These are phyloP conservation scores for Pseudocercospora fijiensis DNA, from an alignment of 2,329 filamentous ascomycete genomes.

Conservation along the genomic window DNA sequence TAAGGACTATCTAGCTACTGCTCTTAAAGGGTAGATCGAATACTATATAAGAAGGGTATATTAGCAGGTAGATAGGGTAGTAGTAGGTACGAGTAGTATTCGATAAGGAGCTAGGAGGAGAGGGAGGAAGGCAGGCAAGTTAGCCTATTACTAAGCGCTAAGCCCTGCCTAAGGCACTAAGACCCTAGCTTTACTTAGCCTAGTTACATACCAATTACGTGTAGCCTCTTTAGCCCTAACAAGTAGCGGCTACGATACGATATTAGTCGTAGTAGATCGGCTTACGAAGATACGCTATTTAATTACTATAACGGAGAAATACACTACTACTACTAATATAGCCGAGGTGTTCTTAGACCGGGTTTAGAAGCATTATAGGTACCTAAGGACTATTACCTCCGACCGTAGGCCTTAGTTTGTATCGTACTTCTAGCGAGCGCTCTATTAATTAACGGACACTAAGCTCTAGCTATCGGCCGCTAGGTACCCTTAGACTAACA, in stretches of 20 bases:
- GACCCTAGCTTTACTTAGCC: too few relatives aligned
- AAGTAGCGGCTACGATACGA: not conserved
- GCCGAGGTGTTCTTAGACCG: not conserved
- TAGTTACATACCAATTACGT: too few relatives aligned
- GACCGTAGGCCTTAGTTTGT: not conserved
- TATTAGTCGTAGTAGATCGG: not conserved
- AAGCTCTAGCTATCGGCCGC: not conserved
- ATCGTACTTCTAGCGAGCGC: not conserved
- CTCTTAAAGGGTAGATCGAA: too few relatives aligned
- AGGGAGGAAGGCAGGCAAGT: too few relatives aligned
- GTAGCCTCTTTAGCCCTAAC: too few relatives aligned
- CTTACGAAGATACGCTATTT: not conserved
- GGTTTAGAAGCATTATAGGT: not conserved
- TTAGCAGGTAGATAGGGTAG: too few relatives aligned
- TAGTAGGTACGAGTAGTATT: too few relatives aligned
- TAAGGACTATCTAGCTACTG: too few relatives aligned
- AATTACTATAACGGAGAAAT: not conserved
- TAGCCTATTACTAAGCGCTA: too few relatives aligned
- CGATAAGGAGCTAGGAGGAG: too few relatives aligned
- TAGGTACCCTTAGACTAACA: not conserved
- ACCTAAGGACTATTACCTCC: not conserved
- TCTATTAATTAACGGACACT: not conserved
- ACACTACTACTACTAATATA: not conserved
- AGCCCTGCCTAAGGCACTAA: too few relatives aligned
- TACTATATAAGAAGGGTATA: too few relatives aligned